phyloP scores from a whole-genome alignment of 169 alveolate species.

The Plasmodium inui region DNA sequence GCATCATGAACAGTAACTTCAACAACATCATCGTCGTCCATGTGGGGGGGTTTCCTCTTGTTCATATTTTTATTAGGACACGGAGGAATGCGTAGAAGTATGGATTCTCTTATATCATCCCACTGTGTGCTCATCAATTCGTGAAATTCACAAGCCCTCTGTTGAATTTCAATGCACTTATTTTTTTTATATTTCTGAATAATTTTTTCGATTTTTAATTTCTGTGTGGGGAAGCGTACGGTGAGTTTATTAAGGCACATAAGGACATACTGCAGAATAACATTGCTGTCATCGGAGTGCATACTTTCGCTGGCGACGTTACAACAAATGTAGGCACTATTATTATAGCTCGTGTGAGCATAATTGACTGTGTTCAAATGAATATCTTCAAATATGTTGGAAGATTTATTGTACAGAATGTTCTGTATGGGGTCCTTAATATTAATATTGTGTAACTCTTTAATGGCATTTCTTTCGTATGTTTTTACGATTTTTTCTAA shows the following conservation, averaged over 20 bases:
- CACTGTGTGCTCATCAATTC: constrained; percentile 59
- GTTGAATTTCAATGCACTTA: constrained; percentile 84
- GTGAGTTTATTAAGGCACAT: constrained; percentile 82
- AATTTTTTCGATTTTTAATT: constrained; percentile 73
- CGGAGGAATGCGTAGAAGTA: constrained; percentile 63
- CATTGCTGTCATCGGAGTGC: constrained; percentile 43
- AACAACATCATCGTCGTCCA: not conserved
- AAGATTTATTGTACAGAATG: constrained; percentile 57
- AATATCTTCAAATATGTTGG: constrained; percentile 42
- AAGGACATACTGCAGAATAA: constrained; percentile 80
- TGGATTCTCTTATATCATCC: constrained; percentile 66
- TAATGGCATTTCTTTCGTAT: constrained; percentile 46
- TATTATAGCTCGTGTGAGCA: not conserved
- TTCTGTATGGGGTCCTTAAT: constrained; percentile 71
- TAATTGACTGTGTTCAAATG: constrained; percentile 1
- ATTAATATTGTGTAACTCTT: constrained; percentile 67
- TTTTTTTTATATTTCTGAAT: constrained; percentile 79
- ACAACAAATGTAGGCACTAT: constrained; percentile 74
- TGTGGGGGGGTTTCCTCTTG: constrained; percentile 5
- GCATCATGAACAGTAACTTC: not conserved
- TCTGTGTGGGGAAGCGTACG: constrained; percentile 76
- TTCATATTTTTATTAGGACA: constrained; percentile 17
- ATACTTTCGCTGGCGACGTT: constrained; percentile 56
- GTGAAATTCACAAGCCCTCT: constrained; percentile 86
- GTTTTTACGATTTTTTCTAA: constrained; percentile 54